Evolutionary conservation across 202 grass and related monocot genomes (phyloP).

Genomic region (Eragrostis tef): DNA sequence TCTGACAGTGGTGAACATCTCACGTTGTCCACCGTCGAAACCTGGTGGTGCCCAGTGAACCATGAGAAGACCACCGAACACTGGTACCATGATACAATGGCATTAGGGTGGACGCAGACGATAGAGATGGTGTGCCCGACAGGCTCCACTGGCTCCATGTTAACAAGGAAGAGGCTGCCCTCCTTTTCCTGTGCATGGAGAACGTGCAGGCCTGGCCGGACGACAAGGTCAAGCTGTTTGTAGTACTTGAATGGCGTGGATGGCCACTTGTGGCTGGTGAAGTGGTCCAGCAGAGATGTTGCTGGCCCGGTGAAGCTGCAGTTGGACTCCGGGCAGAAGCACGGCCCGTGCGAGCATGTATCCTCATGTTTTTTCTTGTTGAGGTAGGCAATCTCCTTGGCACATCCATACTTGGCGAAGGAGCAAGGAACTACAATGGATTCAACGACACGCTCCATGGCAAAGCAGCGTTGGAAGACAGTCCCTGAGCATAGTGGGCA

Average conservation of each 20-base stretch:
- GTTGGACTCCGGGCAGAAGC: conserved; percentile 16
- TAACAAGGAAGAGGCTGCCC: not conserved
- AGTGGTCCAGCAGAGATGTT: not conserved
- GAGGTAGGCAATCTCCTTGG: conserved; percentile 24
- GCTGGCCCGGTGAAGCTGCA: not conserved
- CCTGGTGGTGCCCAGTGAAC: not conserved
- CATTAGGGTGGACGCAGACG: not conserved
- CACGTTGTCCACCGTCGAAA: not conserved
- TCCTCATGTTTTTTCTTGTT: conserved; percentile 30
- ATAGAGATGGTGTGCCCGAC: not conserved
- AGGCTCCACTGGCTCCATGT: not conserved
- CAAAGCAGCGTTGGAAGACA: conserved; percentile 33
- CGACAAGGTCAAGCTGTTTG: not conserved
- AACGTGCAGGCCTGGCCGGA: not conserved
- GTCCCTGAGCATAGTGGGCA: conserved; percentile 27
- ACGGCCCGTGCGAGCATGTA: not conserved
- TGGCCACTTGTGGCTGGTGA: conserved; percentile 27
- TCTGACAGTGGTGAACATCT: not conserved
- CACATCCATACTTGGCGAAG: conserved; percentile 29
- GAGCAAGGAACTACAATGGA: conserved; percentile 32
- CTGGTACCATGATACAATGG: not conserved
- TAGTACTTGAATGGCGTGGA: not conserved
- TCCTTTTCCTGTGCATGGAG: not conserved
- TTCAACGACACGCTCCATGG: conserved; percentile 38
- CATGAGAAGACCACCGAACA: conserved; percentile 16